These are phyloP conservation scores for Talaromyces pinophilus DNA, from an alignment of 2,329 filamentous ascomycete genomes.

Conservation along the genomic window DNA sequence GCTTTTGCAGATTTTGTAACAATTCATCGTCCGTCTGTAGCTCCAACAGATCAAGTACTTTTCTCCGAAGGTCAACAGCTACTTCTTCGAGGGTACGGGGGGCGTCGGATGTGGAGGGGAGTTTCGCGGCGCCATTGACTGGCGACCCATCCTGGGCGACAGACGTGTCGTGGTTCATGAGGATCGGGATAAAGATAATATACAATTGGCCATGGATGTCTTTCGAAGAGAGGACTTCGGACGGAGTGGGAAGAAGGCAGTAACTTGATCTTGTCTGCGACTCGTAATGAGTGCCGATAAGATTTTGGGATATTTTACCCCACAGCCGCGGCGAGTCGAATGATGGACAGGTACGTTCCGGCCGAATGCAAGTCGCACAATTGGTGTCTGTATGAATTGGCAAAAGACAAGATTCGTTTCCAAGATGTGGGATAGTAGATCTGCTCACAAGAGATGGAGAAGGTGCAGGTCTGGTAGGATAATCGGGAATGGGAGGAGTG, in stretches of 20 bases:
- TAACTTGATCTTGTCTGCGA: neutral
- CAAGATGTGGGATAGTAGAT: neutral
- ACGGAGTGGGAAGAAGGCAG: neutral
- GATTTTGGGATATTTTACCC: slow-evolving; percentile 7
- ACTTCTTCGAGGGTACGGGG: slow-evolving; percentile 23
- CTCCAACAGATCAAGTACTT: slow-evolving; percentile 17
- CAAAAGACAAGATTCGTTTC: neutral
- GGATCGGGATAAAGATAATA: neutral
- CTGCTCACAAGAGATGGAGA: neutral
- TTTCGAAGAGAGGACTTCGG: neutral
- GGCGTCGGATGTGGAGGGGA: slow-evolving; percentile 3
- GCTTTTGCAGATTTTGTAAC: slow-evolving; percentile 22
- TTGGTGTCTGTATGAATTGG: neutral
- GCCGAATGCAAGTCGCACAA: neutral
- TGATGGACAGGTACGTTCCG: no score
- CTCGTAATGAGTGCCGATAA: slow-evolving; percentile 5
- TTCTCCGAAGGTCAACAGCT: slow-evolving; percentile 19
- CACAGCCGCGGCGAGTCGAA: slow-evolving; percentile 7
- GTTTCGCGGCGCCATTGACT: slow-evolving; percentile 18
- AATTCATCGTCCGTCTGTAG: slow-evolving; percentile 18
- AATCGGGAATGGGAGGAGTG: neutral
- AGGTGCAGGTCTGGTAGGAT: neutral
- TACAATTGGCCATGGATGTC: slow-evolving; percentile 12
- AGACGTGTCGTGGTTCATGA: slow-evolving; percentile 16
- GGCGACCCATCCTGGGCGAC: slow-evolving; percentile 14